Conservation (phyloP, 192 early-diverging fungal species). For the Backusella circina region DNA sequence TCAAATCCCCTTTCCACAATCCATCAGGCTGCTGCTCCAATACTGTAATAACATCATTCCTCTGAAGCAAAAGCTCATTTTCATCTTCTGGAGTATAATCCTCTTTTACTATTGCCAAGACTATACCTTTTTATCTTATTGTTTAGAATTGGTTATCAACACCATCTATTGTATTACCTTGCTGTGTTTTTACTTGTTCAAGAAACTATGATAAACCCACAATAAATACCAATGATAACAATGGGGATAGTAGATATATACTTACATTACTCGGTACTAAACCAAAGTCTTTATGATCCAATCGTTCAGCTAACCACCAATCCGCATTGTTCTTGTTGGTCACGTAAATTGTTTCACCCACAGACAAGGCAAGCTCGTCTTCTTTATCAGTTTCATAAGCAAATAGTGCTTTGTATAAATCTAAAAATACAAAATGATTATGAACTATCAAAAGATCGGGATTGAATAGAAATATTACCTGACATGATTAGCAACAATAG, state of each 20-base stretch:
- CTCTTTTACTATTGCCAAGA: constrained; percentile 56
- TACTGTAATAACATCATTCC: constrained; percentile 62
- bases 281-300: constrained; percentile 28
- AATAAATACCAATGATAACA: background rate
- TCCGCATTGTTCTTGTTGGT: constrained; percentile 47
- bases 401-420: constrained; percentile 32
- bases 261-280: constrained; percentile 48
- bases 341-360: constrained; percentile 55
- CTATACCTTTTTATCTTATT: background rate
- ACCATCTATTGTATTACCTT: background rate
- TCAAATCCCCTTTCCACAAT: constrained; percentile 66
- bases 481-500: background rate
- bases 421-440: background rate
- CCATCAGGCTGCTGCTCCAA: constrained; percentile 55
- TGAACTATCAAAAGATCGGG: background rate
- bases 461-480: background rate
- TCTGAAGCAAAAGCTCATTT: constrained; percentile 62
- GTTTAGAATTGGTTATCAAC: background rate
- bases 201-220: constrained; percentile 13
- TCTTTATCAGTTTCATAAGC: constrained; percentile 55
- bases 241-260: background rate
- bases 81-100: constrained; percentile 63
- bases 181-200: background rate
- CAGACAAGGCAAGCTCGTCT: constrained; percentile 56
- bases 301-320: constrained; percentile 47